Evolutionary conservation across 2,329 filamentous ascomycete species (phyloP).

Genomic region (Trichoderma sp.): DNA sequence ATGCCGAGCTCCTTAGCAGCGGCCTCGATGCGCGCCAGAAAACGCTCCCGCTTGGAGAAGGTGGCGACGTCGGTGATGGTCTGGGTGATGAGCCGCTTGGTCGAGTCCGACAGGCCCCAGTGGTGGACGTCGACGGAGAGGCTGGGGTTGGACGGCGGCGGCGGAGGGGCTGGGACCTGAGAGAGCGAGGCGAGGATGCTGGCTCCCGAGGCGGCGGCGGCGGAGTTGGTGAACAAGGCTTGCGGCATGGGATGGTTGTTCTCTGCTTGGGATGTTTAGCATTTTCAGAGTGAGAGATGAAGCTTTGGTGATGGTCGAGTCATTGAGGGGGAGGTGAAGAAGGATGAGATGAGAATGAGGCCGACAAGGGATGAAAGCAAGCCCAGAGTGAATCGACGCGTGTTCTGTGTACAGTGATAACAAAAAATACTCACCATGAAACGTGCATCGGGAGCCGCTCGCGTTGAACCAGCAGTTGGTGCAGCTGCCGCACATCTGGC

Average conservation of each 20-base stretch:
- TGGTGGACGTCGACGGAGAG: conserved; percentile 42
- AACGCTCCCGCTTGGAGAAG: conserved; percentile 49
- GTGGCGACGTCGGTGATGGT: conserved; percentile 51
- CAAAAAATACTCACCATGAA: conserved; percentile 53
- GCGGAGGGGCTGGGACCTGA: conserved; percentile 12
- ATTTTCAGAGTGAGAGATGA: not conserved
- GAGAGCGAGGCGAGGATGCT: conserved; percentile 28
- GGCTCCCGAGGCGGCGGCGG: conserved; percentile 21
- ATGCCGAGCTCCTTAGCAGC: conserved; percentile 58
- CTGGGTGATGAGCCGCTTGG: conserved; percentile 37
- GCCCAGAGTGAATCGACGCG: too few relatives aligned
- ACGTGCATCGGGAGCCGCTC: conserved; percentile 61
- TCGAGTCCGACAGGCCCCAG: conserved; percentile 34
- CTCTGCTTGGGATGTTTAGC: conserved; percentile 40
- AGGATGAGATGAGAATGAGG: not conserved
- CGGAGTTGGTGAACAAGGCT: conserved; percentile 34
- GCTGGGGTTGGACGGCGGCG: not conserved
- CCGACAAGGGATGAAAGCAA: too few relatives aligned
- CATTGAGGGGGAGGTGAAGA: not conserved
- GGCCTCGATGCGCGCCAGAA: conserved; percentile 56
- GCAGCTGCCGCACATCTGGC: conserved; percentile 64
- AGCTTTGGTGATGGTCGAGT: not conserved
- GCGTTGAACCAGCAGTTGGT: conserved; percentile 67
- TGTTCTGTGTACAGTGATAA: too few relatives aligned
- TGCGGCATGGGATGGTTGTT: conserved; percentile 48